A percentile compares a stretch with the other conserved stretches of the same genome.
Evolutionary conservation across 768 basidiomycete species (phyloP).

Genomic region (Chlorophyllum brunneum): DNA sequence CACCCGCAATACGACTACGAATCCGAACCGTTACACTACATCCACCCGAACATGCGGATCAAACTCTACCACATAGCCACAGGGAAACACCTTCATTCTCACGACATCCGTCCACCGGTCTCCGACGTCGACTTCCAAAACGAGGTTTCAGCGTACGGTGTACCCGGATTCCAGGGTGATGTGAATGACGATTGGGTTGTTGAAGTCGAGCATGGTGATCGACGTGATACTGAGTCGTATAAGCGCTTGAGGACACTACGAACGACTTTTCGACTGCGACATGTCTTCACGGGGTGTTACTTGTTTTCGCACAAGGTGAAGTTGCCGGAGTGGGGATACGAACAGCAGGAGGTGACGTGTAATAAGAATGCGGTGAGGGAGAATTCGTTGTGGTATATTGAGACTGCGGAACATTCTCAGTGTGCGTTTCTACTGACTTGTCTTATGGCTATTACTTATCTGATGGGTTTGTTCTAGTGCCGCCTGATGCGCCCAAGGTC

Average conservation of each 20-base stretch:
- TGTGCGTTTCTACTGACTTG: constrained; percentile 42
- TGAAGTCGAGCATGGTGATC: constrained; percentile 74
- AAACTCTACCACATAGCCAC: constrained; percentile 80
- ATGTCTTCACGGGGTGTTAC: constrained; percentile 89
- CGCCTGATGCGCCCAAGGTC: constrained; percentile 67
- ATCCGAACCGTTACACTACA: constrained; percentile 51
- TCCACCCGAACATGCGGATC: constrained; percentile 66
- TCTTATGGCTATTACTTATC: neutral
- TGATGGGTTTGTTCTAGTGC: constrained; percentile 43
- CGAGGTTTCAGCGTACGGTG: constrained; percentile 93
- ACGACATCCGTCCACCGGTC: constrained; percentile 91
- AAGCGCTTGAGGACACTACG: constrained; percentile 76
- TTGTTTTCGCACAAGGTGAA: constrained; percentile 98
- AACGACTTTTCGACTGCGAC: constrained; percentile 79
- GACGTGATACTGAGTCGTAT: constrained; percentile 58
- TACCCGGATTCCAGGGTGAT: constrained; percentile 81
- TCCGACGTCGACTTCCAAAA: constrained; percentile 99
- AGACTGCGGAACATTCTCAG: constrained; percentile 74
- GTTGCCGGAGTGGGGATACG: constrained; percentile 95
- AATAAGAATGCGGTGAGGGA: constrained; percentile 92
- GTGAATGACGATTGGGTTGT: constrained; percentile 92
- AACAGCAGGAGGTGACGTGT: constrained; percentile 99
- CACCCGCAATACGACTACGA: constrained; percentile 41
- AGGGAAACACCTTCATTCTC: constrained; percentile 87
- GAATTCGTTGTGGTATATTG: constrained; percentile 93